Conservation (phyloP, 257 asterid species). For the Gentiana straminea region DNA sequence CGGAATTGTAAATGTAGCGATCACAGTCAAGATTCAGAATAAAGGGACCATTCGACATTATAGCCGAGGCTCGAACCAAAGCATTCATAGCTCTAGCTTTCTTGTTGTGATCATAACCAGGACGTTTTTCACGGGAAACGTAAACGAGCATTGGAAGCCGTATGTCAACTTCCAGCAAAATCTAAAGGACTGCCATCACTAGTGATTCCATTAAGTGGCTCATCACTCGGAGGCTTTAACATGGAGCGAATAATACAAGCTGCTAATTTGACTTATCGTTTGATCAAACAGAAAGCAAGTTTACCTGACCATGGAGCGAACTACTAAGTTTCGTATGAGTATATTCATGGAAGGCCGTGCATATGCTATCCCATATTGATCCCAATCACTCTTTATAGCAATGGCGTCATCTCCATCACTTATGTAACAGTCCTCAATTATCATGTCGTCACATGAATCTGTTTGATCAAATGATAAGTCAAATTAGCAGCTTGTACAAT, state of each 20-base stretch:
- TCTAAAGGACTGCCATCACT: slow-evolving; percentile 43
- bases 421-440: no score
- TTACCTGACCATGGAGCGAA: no score
- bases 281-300: no score
- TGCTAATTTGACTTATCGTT: no score
- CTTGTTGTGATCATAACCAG: slow-evolving; percentile 87
- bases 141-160: slow-evolving; percentile 84
- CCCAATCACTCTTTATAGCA: no score
- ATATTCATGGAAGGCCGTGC: no score
- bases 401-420: no score
- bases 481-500: no score
- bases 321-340: no score
- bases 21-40: slow-evolving; percentile 85
- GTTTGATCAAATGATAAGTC: no score
- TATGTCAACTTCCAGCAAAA: slow-evolving; percentile 61
- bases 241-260: slow-evolving; percentile 46
- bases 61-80: slow-evolving; percentile 77
- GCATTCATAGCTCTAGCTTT: slow-evolving; percentile 98
- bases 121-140: slow-evolving; percentile 82
- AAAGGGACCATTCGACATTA: slow-evolving; percentile 92
- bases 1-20: slow-evolving; percentile 77
- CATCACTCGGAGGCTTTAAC: slow-evolving; percentile 90
- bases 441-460: no score
- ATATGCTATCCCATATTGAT: no score
- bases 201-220: slow-evolving; percentile 42